Evolutionary conservation across 1,139 yeast genomes (phyloP), one percentile per base, ranked within the genome.

Genomic region (Geotrichum klebahnii): DNA sequence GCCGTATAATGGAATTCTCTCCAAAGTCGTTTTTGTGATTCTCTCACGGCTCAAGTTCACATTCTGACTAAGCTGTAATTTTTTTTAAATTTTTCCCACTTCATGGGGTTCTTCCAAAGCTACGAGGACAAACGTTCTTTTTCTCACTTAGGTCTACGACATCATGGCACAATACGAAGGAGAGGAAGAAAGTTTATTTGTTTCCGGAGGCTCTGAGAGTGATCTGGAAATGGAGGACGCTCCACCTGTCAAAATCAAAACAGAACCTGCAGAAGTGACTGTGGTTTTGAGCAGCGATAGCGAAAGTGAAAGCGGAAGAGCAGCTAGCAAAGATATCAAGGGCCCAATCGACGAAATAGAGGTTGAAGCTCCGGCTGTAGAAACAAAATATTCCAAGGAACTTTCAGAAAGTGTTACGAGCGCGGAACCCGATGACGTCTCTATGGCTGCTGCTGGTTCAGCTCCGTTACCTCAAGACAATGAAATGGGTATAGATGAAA

Each of bases 401-500:
- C n/a, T n/a, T n/a, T n/a, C n/a, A n/a, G n/a, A n/a, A n/a, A n/a
- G n/a, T 8, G 16, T 6, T 8, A 8, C 12, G 12, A 10, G 16
- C 12, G 8, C 34, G 17, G 38, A 4, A 5, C 23, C 12, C 4
- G 24, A 10, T 4, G 38, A 34, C 10, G 24, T 17, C 37, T 5
- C 23, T 8, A 16, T 17, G n/a, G n/a, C n/a, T n/a, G n/a, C n/a
- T n/a, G n/a, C n/a, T n/a, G n/a, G n/a, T n/a, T n/a, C n/a, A n/a
- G n/a, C n/a, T n/a, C n/a, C n/a, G n/a, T n/a, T n/a, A n/a, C n/a
- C n/a, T n/a, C n/a, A n/a, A n/a, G n/a, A n/a, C n/a, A n/a, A n/a
- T n/a, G n/a, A n/a, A n/a, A n/a, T n/a, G 23, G 23, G 37, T 22
- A 34, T 16, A 16, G 39, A 44, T 29, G 51, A 53, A 34, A 87